These are phyloP conservation scores for Paspalum notatum DNA, from an alignment of 176 grass and related monocot species.

Conservation along the genomic window DNA sequence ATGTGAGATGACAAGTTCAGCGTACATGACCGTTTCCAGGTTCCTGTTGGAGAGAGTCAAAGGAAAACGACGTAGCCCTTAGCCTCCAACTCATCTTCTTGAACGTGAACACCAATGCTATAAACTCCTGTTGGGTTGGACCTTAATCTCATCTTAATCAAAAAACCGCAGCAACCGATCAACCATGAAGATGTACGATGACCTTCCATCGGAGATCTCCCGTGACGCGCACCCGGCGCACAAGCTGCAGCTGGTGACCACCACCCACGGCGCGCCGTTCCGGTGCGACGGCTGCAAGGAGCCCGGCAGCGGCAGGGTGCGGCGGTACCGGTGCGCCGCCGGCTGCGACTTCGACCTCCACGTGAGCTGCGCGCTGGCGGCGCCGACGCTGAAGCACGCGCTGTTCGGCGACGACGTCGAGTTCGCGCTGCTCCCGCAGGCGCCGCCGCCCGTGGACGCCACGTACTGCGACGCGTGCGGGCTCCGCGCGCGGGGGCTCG, in stretches of 20 bases:
- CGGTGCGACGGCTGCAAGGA: slow-evolving; percentile 37
- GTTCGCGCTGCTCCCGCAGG: neutral
- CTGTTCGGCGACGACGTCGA: neutral
- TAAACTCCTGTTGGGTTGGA: too few species aligned
- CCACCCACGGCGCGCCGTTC: neutral
- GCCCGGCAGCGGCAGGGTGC: neutral
- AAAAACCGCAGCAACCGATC: neutral
- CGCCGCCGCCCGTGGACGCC: neutral
- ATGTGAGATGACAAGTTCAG: too few species aligned
- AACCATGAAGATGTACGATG: slow-evolving; percentile 9
- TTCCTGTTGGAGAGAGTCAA: too few species aligned
- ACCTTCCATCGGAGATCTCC: neutral
- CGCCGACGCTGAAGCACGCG: neutral
- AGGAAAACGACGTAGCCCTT: too few species aligned
- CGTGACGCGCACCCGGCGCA: neutral
- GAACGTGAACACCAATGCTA: too few species aligned
- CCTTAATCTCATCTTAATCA: too few species aligned
- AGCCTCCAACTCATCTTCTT: too few species aligned
- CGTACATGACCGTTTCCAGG: too few species aligned
- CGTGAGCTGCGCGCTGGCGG: neutral
- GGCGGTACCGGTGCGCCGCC: neutral
- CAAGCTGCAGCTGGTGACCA: neutral
- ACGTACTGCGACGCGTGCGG: slow-evolving; percentile 28
- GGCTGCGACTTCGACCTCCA: slow-evolving; percentile 32
- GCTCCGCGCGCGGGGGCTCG: neutral